Base-by-base conservation (phyloP, 2,329 filamentous ascomycete species). In the Calycina marina region DNA sequence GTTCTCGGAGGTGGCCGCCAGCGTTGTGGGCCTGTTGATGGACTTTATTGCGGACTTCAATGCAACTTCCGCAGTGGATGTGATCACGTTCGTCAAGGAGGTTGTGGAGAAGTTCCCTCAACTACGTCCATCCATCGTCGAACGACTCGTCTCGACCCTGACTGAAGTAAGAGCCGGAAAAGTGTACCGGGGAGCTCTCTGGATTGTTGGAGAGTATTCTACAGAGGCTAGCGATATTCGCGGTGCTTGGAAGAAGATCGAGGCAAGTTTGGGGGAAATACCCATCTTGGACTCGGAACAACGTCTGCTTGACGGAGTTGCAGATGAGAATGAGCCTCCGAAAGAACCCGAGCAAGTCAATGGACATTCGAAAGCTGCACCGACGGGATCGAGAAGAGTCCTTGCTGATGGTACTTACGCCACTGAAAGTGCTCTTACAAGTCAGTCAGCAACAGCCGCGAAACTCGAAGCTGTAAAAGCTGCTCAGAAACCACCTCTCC, bases 1-100 rank as follows among this genome's bases (percentile, higher is more conserved):
- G 54, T 96, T 96, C 63, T 96, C 90, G 8, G 88, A 98, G 58
- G 88, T 98, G 40, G 90, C 90, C 15, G 82, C 88, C 28, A 96
- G 84, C 52, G 90, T 98, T 11, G 90, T 98, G 34, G 90, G 90
- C 43, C 71, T 94, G 27, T 69, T 98, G 33, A 98, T 98, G 90
- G 90, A 98, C 58, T 96, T 96, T 54, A 94, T 98, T 50, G 84
- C 82, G 31, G 90, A 98, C 56, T 94, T 96, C 56, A 96, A 93
- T 64, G 94, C 93, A 52, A 80, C 82, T 27, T 93, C 88, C 2
- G 90, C 90, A 1, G 83, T 98, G 17, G 90, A 98, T 56, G 88
- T 98, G 33, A 96, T 98, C 52, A 86, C 84, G 34, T 98, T 98
- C 52, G 86, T 98, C 42, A 98, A 98, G 60, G 90, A 98, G 56